Conservation (phyloP, 2,329 filamentous ascomycete species). For the Trichoderma gracile region DNA sequence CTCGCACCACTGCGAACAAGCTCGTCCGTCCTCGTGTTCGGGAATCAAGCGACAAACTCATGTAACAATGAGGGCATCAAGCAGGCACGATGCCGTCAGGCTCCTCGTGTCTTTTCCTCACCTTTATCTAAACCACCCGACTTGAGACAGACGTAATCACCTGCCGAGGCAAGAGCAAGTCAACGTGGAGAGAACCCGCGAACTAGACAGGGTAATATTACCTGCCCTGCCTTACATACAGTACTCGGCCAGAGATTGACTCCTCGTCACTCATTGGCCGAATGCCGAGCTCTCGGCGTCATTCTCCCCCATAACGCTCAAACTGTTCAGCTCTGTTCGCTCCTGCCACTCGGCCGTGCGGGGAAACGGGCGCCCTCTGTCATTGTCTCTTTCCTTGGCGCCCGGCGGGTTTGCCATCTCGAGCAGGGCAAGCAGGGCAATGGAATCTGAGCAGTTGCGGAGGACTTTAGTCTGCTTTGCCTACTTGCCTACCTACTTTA, state of each 20-base stretch:
- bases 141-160: neutral
- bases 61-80: too few species aligned
- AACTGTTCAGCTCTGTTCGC: neutral
- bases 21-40: too few species aligned
- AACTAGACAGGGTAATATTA: too few species aligned
- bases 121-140: neutral
- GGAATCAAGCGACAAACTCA: too few species aligned
- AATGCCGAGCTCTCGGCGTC: slow-evolving; percentile 5
- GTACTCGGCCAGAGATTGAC: neutral
- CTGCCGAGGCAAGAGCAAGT: neutral
- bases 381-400: neutral
- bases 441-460: too few species aligned
- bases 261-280: neutral
- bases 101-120: too few species aligned
- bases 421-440: neutral
- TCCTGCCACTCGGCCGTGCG: slow-evolving; percentile 9
- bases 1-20: too few species aligned
- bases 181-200: neutral
- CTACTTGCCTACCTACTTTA: too few species aligned
- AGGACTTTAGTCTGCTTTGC: too few species aligned
- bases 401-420: neutral
- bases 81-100: too few species aligned
- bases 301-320: neutral
- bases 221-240: too few species aligned
- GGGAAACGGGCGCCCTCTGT: neutral